Conservation (phyloP, 192 early-diverging fungal genomes). For the Gonapodya prolifera region DNA sequence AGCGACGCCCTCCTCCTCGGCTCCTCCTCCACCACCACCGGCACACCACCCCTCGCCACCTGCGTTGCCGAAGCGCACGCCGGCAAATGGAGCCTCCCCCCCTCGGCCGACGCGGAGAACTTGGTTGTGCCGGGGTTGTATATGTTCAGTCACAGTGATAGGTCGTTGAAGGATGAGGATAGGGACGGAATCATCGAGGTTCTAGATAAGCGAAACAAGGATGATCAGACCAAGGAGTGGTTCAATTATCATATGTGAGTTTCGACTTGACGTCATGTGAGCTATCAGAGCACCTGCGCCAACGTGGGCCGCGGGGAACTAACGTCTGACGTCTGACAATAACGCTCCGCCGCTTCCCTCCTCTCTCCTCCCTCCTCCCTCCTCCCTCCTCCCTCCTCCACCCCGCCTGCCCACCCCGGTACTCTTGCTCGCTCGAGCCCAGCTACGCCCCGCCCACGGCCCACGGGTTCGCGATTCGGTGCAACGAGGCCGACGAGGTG, state of each 20-base stretch:
- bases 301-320: too few species aligned
- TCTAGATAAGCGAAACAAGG: background rate
- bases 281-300: too few species aligned
- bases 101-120: background rate
- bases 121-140: background rate
- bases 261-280: too few species aligned
- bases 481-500: too few species aligned
- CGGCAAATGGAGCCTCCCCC: background rate
- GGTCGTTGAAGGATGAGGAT: background rate
- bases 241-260: background rate
- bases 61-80: background rate
- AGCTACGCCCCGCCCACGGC: background rate
- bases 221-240: background rate
- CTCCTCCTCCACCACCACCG: too few species aligned
- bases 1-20: background rate
- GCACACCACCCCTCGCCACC: background rate
- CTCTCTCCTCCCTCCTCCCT: too few species aligned
- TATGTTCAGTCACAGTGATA: background rate
- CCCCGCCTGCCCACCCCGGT: too few species aligned
- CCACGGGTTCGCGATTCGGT: background rate
- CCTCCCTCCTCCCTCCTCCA: too few species aligned
- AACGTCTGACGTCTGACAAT: too few species aligned
- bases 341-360: too few species aligned
- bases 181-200: background rate
- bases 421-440: too few species aligned